Evolutionary conservation across 495 filamentous ascomycete genomes (phyloP).

Genomic region (Baudoinia panamericana): DNA sequence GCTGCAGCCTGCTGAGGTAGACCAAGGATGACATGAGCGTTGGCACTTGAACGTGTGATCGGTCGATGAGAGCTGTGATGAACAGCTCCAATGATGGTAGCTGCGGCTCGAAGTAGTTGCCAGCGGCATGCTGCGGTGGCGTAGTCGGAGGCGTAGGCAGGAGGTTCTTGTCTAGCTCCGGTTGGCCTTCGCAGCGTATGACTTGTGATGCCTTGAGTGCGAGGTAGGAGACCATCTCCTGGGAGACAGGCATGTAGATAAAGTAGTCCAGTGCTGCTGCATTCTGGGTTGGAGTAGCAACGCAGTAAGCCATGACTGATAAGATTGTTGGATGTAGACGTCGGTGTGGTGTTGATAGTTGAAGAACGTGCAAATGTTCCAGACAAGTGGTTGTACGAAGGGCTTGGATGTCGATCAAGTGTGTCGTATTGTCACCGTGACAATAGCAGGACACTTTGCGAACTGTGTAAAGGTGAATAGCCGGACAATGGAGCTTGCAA

Average conservation of each 20-base stretch:
- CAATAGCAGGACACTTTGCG: conserved; percentile 13
- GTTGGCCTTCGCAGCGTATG: conserved; percentile 71
- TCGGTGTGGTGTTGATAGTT: conserved; percentile 3
- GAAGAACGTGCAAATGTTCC: neutral
- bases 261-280: conserved; percentile 81
- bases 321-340: conserved; percentile 3
- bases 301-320: conserved; percentile 31
- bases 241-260: conserved; percentile 64
- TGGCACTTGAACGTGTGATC: conserved; percentile 91
- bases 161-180: conserved; percentile 39
- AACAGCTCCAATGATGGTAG: conserved; percentile 78
- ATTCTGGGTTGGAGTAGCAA: conserved; percentile 41
- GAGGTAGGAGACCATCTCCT: conserved; percentile 75
- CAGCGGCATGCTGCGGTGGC: conserved; percentile 43
- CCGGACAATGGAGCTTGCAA: conserved; percentile 10
- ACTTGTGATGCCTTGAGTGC: conserved; percentile 71
- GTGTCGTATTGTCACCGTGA: conserved; percentile 10
- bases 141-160: conserved; percentile 56
- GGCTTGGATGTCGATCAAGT: neutral
- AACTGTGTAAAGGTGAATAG: conserved; percentile 5
- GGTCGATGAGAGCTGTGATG: conserved; percentile 77
- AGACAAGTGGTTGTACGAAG: too few relatives aligned
- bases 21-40: conserved; percentile 94
- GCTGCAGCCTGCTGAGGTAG: conserved; percentile 73
- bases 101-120: conserved; percentile 31